Conservation (phyloP, 129 eudicot genomes). For the Apium graveolens region DNA sequence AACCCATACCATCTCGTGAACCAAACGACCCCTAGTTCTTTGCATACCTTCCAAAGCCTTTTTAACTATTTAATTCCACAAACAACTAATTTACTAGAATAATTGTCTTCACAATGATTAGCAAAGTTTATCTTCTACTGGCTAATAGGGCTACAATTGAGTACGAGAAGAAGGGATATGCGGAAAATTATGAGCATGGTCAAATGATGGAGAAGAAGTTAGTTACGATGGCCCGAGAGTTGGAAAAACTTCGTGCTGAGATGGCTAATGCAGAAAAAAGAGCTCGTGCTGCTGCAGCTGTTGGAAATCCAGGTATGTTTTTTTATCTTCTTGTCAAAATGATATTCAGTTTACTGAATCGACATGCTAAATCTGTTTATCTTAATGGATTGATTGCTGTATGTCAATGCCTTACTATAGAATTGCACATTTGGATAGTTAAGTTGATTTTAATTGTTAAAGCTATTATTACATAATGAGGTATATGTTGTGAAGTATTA, state of each 20-base stretch:
- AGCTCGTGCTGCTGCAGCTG: conserved; percentile 64
- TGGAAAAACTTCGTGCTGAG: conserved; percentile 95
- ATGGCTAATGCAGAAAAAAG: conserved; percentile 89
- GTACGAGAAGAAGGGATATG: conserved; percentile 83
- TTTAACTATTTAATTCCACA: background rate
- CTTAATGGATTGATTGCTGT: background rate
- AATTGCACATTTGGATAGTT: background rate
- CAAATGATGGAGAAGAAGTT: conserved; percentile 84
- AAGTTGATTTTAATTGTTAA: background rate
- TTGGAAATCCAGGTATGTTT: conserved; percentile 60
- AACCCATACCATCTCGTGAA: no score
- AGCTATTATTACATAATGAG: background rate
- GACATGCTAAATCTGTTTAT: background rate
- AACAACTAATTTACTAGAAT: background rate
- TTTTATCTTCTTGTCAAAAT: background rate
- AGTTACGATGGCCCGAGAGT: conserved; percentile 77
- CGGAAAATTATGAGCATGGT: conserved; percentile 90
- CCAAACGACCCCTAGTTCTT: no score
- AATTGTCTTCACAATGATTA: background rate
- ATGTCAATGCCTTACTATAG: background rate
- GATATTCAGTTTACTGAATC: background rate
- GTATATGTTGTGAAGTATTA: background rate
- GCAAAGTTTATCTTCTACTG: background rate
- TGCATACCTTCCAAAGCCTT: background rate
- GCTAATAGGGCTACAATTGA: conserved; percentile 77